Conservation (phyloP, 495 filamentous ascomycete species). For the Lepidopterella palustris region DNA sequence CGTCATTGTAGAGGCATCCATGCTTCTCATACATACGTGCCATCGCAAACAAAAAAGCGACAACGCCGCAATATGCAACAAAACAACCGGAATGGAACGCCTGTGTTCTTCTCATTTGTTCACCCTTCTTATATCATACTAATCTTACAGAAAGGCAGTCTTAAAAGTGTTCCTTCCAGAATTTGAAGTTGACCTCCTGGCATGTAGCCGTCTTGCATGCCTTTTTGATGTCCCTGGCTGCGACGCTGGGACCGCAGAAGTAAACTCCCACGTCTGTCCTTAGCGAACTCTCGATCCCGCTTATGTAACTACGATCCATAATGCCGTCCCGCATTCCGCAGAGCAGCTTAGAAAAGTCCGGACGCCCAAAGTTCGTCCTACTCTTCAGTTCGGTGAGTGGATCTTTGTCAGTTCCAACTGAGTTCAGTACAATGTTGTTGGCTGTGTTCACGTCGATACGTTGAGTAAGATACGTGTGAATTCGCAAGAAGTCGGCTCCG, state of each 20-base stretch:
- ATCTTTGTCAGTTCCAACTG: conserved; percentile 77
- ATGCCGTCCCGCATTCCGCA: conserved; percentile 82
- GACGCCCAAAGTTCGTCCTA: conserved; percentile 91
- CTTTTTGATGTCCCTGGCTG: conserved; percentile 76
- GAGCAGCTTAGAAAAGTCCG: conserved; percentile 81
- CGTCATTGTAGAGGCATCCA: too few relatives aligned
- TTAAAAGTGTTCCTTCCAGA: conserved; percentile 94
- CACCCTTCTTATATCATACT: too few relatives aligned
- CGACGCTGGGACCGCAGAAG: conserved; percentile 84
- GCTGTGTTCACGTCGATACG: conserved; percentile 83
- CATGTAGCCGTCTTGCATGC: conserved; percentile 65
- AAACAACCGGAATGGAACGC: too few relatives aligned
- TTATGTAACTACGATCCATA: conserved; percentile 73
- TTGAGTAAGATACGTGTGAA: conserved; percentile 97
- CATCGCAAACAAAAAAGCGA: too few relatives aligned
- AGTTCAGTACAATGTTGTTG: conserved; percentile 94
- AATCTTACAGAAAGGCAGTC: background rate
- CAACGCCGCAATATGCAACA: too few relatives aligned
- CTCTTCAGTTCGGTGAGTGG: conserved; percentile 85
- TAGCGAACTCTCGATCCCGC: conserved; percentile 64
- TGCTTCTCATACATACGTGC: too few relatives aligned
- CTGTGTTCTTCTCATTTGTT: too few relatives aligned
- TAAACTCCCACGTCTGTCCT: conserved; percentile 91
- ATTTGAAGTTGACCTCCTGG: conserved; percentile 82
- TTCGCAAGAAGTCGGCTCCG: conserved; percentile 83